Conservation (phyloP, 805 yeast genomes). For the Ogataea chonburiensis region DNA sequence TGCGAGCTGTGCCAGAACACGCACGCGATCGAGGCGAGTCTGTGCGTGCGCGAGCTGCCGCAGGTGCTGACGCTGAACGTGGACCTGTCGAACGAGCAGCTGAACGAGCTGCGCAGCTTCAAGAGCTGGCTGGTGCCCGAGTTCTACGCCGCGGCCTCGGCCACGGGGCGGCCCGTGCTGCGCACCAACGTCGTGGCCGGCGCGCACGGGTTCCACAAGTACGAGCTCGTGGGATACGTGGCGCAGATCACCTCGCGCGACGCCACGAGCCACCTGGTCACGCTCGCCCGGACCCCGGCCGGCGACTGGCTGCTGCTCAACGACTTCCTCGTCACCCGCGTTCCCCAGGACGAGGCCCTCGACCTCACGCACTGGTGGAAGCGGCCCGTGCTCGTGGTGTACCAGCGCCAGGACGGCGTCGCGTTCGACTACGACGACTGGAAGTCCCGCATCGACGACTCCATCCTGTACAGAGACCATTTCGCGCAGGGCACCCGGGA, state of each 20-base stretch:
- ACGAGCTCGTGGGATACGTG: slow-evolving; percentile 66
- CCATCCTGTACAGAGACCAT: slow-evolving; percentile 70
- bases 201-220: slow-evolving; percentile 36
- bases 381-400: slow-evolving; percentile 69
- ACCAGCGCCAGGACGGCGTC: slow-evolving; percentile 49
- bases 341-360: slow-evolving; percentile 75
- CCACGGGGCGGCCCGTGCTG: slow-evolving; percentile 28
- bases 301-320: slow-evolving; percentile 79
- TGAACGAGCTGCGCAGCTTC: slow-evolving; percentile 47
- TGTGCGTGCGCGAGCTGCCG: slow-evolving; percentile 55
- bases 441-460: slow-evolving; percentile 53
- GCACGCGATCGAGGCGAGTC: slow-evolving; percentile 55
- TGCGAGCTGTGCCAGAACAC: slow-evolving; percentile 52
- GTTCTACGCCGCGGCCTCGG: slow-evolving; percentile 42
- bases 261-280: slow-evolving; percentile 57
- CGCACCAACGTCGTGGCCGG: slow-evolving; percentile 28
- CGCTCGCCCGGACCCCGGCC: slow-evolving; percentile 48
- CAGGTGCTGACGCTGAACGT: slow-evolving; percentile 64
- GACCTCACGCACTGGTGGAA: slow-evolving; percentile 78
- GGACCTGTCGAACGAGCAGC: slow-evolving; percentile 53
- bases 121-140: slow-evolving; percentile 62
- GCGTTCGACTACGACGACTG: slow-evolving; percentile 50
- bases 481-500: slow-evolving; percentile 68
- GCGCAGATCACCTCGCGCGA: slow-evolving; percentile 62
- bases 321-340: slow-evolving; percentile 80